Evolutionary conservation across 129 eudicot species (phyloP), one percentile per base, ranked within the genome.

Genomic region (Calendula officinalis): DNA sequence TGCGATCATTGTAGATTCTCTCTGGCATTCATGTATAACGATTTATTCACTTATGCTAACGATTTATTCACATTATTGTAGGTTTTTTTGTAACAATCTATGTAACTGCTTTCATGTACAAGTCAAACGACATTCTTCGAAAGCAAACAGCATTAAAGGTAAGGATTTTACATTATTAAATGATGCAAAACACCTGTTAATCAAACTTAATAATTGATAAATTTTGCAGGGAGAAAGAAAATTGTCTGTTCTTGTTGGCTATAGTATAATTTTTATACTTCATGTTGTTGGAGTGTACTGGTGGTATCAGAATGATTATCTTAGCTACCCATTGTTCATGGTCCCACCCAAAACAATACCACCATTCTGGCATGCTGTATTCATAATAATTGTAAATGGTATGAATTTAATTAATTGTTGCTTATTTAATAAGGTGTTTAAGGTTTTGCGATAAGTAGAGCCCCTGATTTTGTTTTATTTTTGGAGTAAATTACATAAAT

Each of bases 321-420:
- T 87, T 52, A 73, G 81, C 67, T 77, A 74, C 70, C 88, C 88
- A 17, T 58, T 87, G 50, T 66, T 84, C 49, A 87, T 87, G 95
- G 71, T 88, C 72, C 96, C 96, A 7, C 94, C 89, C 44, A 88
- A 88, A 70, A 75, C 76, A 55, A 78, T 88, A 66, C 96, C 96
- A 59, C 96, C 94, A 2, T 85, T 88, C 72, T 88, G 94, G 96
- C 94, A 85, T 68, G 96, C 90, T 39, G 54, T 85, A 60, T 88
- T 84, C 66, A 78, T 76, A 63, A 82, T 88, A 66, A 60, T 88
- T 7, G 83, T 88, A n/a, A 88, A 85, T 50, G 96, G 96, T 88
- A 84, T 75, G 87, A 7, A 64, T 64, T 16, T 9, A 35, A 41
- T 42, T 33, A 32, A 38, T 67, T 55, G 33, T 43, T 54, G 32